These are phyloP conservation scores for Candida krabiensis DNA, from an alignment of 805 yeast genomes.

Conservation along the genomic window DNA sequence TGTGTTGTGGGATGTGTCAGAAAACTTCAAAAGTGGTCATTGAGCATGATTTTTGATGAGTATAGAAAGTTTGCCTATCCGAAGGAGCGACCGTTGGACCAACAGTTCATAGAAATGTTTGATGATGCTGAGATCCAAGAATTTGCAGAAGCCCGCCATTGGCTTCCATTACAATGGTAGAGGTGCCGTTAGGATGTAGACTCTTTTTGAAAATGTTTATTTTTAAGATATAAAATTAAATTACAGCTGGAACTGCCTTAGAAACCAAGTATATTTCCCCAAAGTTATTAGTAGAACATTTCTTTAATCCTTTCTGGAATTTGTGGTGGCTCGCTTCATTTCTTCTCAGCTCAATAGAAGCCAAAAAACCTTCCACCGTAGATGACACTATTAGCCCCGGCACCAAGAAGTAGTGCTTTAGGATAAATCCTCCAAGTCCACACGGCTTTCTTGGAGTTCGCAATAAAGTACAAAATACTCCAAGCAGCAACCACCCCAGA, in stretches of 20 bases:
- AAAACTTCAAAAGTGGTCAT: constrained; percentile 86
- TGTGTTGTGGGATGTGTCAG: constrained; percentile 93
- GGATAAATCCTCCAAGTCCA: constrained; percentile 62
- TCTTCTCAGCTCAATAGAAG: constrained; percentile 14
- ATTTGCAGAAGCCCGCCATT: constrained; percentile 49
- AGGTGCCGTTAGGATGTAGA: too few species aligned
- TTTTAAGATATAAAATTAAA: neutral
- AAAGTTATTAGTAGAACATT: too few species aligned
- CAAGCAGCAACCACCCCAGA: constrained; percentile 81
- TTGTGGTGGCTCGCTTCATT: too few species aligned
- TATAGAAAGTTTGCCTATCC: constrained; percentile 94
- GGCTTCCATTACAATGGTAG: constrained; percentile 74
- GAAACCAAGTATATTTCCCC: too few species aligned
- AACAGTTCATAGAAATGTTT: constrained; percentile 90
- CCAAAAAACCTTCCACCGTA: constrained; percentile 74
- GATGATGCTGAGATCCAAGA: constrained; percentile 62
- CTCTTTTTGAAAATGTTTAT: too few species aligned
- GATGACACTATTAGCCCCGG: constrained; percentile 58
- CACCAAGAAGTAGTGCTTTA: constrained; percentile 53
- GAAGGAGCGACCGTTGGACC: constrained; percentile 92
- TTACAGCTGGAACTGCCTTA: constrained; percentile 1
- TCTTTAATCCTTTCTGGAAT: too few species aligned
- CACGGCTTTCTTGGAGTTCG: constrained; percentile 63
- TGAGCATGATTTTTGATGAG: constrained; percentile 93
- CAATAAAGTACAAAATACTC: constrained; percentile 71